Base-by-base conservation (phyloP, 176 grass and related monocot species). In the Oropetium thomaeum region DNA sequence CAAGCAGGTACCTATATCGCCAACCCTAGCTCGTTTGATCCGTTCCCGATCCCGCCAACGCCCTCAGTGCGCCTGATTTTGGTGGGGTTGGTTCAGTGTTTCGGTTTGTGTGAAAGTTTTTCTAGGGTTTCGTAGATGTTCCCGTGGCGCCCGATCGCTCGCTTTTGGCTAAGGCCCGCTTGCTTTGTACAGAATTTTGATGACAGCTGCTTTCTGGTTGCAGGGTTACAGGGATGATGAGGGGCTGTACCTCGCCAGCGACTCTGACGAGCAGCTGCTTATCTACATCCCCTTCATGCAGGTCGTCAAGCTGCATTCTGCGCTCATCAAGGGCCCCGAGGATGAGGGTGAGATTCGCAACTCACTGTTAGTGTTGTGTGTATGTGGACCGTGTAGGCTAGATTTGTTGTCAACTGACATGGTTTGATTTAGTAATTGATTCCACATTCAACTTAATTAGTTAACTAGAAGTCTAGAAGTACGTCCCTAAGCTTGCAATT, bases 201-300 rank as follows among this genome's bases (percentile, higher is more conserved):
- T 61, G 15, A 28, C 28, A 10, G 41, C 48, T 41, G 65, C 20
- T 20, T 32, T 44, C 27, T 77, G 75, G n/a, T 41, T 83, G 44
- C 82, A 99, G 96, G 74, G 63, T 48, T 90, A 88, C 57, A 70
- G 96, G 62, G 96, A 99, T 8, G 96, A 99, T 9, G 92, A 92
- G 13, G 91, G 84, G 66, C 77, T 95, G 70, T 70, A 90, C 84
- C 89, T 99, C n/a, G 87, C 91, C 68, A 95, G 89, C 59, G 96
- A 99, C 58, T 79, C 92, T 10, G 89, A 95, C 25, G 92, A 96
- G 79, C 92, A 92, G 82, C 89, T 95, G 69, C 79, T 92, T 23
- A 88, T 99, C 66, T 86, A 95, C 80, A 85, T 99, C 54, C 96
- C 96, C 17, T 99, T 96, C 69, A 88, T 77, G 70, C 96, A 95